Conservation (phyloP, 2,329 filamentous ascomycete species). For the Madurella fahalii region DNA sequence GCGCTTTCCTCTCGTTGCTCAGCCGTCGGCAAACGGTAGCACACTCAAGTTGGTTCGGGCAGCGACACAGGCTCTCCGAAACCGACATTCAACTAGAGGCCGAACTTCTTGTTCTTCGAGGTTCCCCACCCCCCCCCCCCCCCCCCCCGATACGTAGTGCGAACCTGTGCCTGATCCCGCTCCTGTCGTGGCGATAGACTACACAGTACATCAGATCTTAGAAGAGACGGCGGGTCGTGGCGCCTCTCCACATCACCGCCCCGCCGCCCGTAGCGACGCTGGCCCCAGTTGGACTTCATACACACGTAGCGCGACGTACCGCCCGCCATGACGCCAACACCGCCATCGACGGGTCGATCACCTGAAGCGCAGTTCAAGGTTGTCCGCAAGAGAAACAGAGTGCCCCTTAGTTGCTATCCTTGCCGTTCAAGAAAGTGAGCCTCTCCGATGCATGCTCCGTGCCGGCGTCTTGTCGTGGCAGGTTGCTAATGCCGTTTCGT, state of each 20-base stretch:
- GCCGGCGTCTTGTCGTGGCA: slow-evolving; percentile 1
- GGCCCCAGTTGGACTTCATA: background rate
- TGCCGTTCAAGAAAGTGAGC: slow-evolving; percentile 86
- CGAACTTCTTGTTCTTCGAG: too few species aligned
- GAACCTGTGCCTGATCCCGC: too few species aligned
- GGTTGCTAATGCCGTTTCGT: slow-evolving; percentile 32
- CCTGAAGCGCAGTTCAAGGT: slow-evolving; percentile 84
- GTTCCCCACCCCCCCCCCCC: too few species aligned
- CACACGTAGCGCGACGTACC: background rate
- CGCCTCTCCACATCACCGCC: background rate
- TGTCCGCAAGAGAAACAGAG: slow-evolving; percentile 85
- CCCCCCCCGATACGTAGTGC: background rate
- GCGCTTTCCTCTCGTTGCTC: too few species aligned
- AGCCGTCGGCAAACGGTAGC: too few species aligned
- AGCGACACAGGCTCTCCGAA: too few species aligned
- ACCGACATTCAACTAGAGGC: too few species aligned
- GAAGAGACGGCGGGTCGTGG: background rate
- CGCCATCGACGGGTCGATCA: slow-evolving; percentile 70
- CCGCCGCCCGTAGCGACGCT: background rate
- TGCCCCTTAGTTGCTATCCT: slow-evolving; percentile 86
- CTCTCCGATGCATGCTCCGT: background rate
- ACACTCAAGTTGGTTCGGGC: too few species aligned
- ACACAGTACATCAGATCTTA: background rate
- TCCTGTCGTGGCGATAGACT: too few species aligned
- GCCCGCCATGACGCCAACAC: slow-evolving; percentile 65